Conservation (phyloP, 139 green algal species). For the Pycnococcus provasolii region DNA sequence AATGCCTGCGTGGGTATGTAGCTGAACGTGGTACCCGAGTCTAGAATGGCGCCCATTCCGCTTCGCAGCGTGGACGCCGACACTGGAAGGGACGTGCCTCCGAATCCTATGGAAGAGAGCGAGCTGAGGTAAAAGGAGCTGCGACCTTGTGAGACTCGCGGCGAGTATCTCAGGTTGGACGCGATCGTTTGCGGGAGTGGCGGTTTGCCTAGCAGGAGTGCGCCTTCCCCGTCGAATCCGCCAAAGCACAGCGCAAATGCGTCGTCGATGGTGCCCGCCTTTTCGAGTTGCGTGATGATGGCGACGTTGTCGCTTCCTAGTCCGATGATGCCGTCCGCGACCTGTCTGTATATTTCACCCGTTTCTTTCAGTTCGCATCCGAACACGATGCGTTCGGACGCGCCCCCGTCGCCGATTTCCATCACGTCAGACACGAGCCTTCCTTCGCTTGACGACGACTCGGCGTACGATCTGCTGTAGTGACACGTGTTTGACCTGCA, state of each 20-base stretch:
- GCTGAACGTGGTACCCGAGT: constrained; percentile 91
- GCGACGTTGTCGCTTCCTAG: constrained; percentile 49
- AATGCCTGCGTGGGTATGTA: constrained; percentile 74
- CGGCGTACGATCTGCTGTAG: constrained; percentile 70
- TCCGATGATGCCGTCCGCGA: constrained; percentile 80
- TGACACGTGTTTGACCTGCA: constrained; percentile 38
- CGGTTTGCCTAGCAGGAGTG: constrained; percentile 46
- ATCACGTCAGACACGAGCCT: constrained; percentile 31
- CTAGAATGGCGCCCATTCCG: constrained; percentile 80
- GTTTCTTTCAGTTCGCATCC: constrained; percentile 78
- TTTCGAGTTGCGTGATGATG: constrained; percentile 53
- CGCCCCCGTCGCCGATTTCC: constrained; percentile 6
- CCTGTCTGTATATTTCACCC: constrained; percentile 78
- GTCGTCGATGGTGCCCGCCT: constrained; percentile 50
- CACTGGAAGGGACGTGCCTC: no score
- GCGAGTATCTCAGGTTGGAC: no score
- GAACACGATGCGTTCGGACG: constrained; percentile 39
- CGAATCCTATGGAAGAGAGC: no score
- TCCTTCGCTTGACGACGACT: constrained; percentile 30
- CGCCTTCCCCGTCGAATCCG: constrained; percentile 50
- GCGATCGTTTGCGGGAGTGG: neutral
- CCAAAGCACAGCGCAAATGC: constrained; percentile 84
- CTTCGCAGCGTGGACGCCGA: no score
- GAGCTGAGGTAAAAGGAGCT: no score
- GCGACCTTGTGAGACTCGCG: no score